Evolutionary conservation across 2,329 filamentous ascomycete genomes (phyloP).

Genomic region (Apiospora hydei): DNA sequence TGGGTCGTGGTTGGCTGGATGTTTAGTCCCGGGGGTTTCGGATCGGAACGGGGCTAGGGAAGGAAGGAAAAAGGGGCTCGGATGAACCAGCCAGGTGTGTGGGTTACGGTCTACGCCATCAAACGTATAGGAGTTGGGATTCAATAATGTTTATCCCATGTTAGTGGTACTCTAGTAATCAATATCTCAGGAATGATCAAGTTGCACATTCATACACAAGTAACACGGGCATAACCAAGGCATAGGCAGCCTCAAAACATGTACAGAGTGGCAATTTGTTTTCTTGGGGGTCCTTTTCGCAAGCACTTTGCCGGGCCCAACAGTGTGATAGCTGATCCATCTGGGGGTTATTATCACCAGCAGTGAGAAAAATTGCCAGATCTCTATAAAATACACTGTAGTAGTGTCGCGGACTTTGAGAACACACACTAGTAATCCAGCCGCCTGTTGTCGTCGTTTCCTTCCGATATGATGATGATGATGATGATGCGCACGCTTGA

Average conservation of each 20-base stretch:
- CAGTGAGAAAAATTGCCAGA: not conserved
- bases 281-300: not conserved
- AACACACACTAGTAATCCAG: not conserved
- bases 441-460: not conserved
- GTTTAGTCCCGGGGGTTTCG: too few relatives aligned
- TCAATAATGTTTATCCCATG: too few relatives aligned
- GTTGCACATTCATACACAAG: not conserved
- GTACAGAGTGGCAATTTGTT: constrained; percentile 3
- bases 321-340: not conserved
- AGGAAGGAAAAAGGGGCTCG: too few relatives aligned
- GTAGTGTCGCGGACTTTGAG: not conserved
- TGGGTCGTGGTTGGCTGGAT: too few relatives aligned
- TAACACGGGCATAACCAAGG: not conserved
- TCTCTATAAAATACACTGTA: not conserved
- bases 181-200: not conserved
- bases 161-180: too few relatives aligned
- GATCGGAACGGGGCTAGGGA: too few relatives aligned
- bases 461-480: not conserved
- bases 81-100: too few relatives aligned
- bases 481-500: not conserved
- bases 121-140: too few relatives aligned
- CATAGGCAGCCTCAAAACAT: not conserved
- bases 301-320: constrained; percentile 15
- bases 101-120: too few relatives aligned
- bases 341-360: constrained; percentile 10